Evolutionary conservation across 495 filamentous ascomycete species (phyloP).

Genomic region (Pseudomonodictys pantanalensis): DNA sequence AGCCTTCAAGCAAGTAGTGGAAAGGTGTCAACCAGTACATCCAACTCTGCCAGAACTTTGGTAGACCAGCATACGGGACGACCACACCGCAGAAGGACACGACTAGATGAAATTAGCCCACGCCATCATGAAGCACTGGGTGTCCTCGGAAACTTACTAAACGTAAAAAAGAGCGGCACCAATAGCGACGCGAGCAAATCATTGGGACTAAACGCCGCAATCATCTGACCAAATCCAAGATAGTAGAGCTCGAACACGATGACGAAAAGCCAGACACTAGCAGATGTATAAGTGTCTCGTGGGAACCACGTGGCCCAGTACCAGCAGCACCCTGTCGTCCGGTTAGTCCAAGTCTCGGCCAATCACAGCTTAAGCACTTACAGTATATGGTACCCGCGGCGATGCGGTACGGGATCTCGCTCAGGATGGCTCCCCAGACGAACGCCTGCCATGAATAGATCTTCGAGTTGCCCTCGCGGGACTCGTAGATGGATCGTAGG

Average conservation of each 20-base stretch:
- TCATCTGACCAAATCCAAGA: constrained; percentile 69
- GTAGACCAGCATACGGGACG: constrained; percentile 50
- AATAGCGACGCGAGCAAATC: constrained; percentile 65
- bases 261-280: constrained; percentile 57
- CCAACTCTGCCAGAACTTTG: constrained; percentile 53
- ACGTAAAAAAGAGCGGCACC: constrained; percentile 54
- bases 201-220: constrained; percentile 71
- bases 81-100: constrained; percentile 63
- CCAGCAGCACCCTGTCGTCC: constrained; percentile 49
- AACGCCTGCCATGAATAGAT: constrained; percentile 73
- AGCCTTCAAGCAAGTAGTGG: constrained; percentile 57
- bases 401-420: constrained; percentile 70
- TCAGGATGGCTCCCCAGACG: constrained; percentile 64
- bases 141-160: constrained; percentile 32
- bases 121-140: neutral
- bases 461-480: constrained; percentile 65
- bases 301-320: constrained; percentile 55
- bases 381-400: constrained; percentile 62
- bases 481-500: constrained; percentile 64
- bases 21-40: constrained; percentile 56
- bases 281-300: constrained; percentile 51
- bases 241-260: constrained; percentile 73
- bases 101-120: constrained; percentile 26
- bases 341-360: constrained; percentile 1
- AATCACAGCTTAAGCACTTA: constrained; percentile 2